Percentiles rank a stretch among this genome's conserved stretches.
phyloP scores from a whole-genome alignment of 805 yeast species.

The Candida anglica region DNA sequence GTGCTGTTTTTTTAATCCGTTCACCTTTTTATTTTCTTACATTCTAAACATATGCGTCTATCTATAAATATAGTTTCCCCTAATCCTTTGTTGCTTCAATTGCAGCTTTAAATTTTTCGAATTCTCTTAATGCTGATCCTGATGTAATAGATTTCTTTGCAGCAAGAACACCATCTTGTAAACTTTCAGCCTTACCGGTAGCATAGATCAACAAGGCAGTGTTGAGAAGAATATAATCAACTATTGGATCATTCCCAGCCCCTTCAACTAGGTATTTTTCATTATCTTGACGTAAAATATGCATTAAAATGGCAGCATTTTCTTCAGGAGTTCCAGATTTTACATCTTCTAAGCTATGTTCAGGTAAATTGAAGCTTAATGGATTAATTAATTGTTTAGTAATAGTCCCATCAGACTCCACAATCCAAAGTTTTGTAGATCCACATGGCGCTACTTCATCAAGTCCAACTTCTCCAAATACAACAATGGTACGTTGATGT shows the following conservation, averaged over 20 bases:
- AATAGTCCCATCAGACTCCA: constrained; percentile 41
- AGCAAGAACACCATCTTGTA: constrained; percentile 72
- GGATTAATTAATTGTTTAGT: constrained; percentile 54
- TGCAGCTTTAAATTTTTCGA: constrained; percentile 45
- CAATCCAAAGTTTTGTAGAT: constrained; percentile 73
- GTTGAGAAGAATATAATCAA: constrained; percentile 88
- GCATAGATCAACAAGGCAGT: constrained; percentile 84
- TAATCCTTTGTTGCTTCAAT: constrained; percentile 1
- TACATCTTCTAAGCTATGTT: constrained; percentile 65
- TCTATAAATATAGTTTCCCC: too few relatives aligned
- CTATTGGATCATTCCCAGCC: constrained; percentile 50
- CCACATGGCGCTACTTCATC: constrained; percentile 96
- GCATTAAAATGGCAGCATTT: constrained; percentile 61
- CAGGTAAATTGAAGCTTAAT: constrained; percentile 73
- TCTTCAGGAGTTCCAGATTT: constrained; percentile 83
- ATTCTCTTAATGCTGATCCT: constrained; percentile 63
- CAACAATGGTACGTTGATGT: constrained; percentile 69
- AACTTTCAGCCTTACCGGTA: constrained; percentile 60
- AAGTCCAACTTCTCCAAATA: constrained; percentile 86
- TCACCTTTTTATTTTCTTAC: neutral
- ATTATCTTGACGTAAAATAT: constrained; percentile 41
- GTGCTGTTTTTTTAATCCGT: neutral
- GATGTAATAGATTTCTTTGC: constrained; percentile 66
- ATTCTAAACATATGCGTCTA: too few relatives aligned
- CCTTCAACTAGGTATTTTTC: constrained; percentile 42